These are phyloP conservation scores for Gossypium schwendimanii DNA, from an alignment of 441 rosid species.

Conservation along the genomic window DNA sequence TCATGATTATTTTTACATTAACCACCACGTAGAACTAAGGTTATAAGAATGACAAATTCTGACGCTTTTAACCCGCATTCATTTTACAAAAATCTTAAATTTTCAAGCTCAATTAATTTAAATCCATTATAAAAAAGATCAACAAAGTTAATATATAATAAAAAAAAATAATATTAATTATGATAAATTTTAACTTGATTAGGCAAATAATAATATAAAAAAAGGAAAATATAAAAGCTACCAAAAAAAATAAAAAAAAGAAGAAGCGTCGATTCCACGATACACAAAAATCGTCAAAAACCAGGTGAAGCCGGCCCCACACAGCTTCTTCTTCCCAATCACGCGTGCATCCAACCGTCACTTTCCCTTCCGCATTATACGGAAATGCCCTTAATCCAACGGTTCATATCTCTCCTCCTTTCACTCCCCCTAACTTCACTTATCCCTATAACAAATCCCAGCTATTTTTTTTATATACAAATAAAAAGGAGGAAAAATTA, in stretches of 20 bases:
- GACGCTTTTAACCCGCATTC: too few relatives aligned
- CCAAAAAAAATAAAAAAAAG: neutral
- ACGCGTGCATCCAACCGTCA: conserved; percentile 81
- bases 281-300: conserved; percentile 27
- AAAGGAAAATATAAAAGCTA: neutral
- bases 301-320: conserved; percentile 30
- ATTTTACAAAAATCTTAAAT: too few relatives aligned
- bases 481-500: neutral
- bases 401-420: conserved; percentile 35
- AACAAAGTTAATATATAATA: too few relatives aligned
- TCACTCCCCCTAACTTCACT: conserved; percentile 37
- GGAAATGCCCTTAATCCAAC: conserved; percentile 41
- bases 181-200: neutral
- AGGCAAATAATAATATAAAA: neutral
- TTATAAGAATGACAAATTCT: too few relatives aligned
- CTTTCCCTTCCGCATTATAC: conserved; percentile 37
- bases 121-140: too few relatives aligned
- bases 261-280: conserved; percentile 17
- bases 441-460: conserved; percentile 19
- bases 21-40: accelerated
- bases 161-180: too few relatives aligned
- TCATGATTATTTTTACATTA: too few relatives aligned
- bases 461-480: neutral
- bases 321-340: conserved; percentile 22
- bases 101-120: too few relatives aligned